Evolutionary conservation across 257 asterid species (phyloP).

Genomic region (Salvia splendens): DNA sequence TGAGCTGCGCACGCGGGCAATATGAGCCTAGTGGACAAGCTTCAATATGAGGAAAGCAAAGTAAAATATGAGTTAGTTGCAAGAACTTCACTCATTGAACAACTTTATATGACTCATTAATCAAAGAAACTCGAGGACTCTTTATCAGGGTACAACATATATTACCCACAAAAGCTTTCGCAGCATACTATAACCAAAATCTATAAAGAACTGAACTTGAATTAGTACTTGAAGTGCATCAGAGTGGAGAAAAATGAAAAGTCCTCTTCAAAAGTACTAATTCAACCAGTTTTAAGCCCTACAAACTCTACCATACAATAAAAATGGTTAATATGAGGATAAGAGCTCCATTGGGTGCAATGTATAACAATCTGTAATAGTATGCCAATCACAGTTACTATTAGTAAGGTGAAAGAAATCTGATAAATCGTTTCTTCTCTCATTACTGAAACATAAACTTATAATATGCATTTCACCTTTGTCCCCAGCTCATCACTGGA

Average conservation of each 20-base stretch:
- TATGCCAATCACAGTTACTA: slow-evolving; percentile 25
- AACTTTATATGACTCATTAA: slow-evolving; percentile 22
- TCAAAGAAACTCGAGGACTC: slow-evolving; percentile 2
- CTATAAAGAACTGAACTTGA: slow-evolving; percentile 1
- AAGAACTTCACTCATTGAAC: slow-evolving; percentile 18
- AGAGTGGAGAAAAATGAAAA: slow-evolving; percentile 1
- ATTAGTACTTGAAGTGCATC: neutral
- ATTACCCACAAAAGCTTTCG: neutral
- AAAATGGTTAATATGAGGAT: slow-evolving; percentile 8
- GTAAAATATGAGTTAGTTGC: slow-evolving; percentile 33
- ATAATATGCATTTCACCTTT: slow-evolving; percentile 19
- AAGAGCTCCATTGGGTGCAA: neutral
- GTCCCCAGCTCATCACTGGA: slow-evolving; percentile 3
- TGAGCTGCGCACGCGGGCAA: slow-evolving; percentile 73
- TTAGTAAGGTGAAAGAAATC: slow-evolving; percentile 2
- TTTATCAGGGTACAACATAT: slow-evolving; percentile 5
- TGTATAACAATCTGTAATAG: neutral
- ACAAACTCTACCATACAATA: slow-evolving; percentile 13
- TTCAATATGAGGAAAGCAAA: slow-evolving; percentile 38
- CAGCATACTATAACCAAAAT: slow-evolving; percentile 4
- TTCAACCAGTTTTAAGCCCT: neutral
- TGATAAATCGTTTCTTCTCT: neutral
- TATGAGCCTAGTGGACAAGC: slow-evolving; percentile 97
- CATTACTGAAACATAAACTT: neutral
- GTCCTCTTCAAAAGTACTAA: neutral